Conservation (phyloP, 441 rosid species). For the Raphanus hybrid region DNA sequence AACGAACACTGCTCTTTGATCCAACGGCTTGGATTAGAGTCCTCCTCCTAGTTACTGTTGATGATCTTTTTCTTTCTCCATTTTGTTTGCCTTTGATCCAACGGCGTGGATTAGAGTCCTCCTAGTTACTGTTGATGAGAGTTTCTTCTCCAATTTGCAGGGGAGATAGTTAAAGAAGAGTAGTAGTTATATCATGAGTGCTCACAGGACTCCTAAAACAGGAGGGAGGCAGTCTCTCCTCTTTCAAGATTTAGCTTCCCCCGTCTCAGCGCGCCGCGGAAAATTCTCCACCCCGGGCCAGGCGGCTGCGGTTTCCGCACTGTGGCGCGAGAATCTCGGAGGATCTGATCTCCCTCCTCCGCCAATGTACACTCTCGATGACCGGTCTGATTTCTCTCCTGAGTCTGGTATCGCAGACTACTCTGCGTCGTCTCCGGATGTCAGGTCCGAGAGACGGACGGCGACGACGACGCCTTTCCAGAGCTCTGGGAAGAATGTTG, state of each 20-base stretch:
- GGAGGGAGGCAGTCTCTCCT: slow-evolving; percentile 85
- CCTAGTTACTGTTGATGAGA: not conserved
- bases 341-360: slow-evolving; percentile 95
- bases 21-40: not conserved
- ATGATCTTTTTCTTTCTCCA: not conserved
- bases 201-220: slow-evolving; percentile 74
- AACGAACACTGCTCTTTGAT: not conserved
- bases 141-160: slow-evolving; percentile 32
- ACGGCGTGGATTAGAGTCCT: not conserved
- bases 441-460: slow-evolving; percentile 62
- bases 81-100: not conserved
- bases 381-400: slow-evolving; percentile 85
- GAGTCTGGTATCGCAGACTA: slow-evolving; percentile 85
- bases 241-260: slow-evolving; percentile 88
- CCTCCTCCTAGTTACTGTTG: not conserved
- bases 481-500: slow-evolving; percentile 59
- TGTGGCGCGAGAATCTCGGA: slow-evolving; percentile 88
- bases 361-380: slow-evolving; percentile 86
- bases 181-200: slow-evolving; percentile 52
- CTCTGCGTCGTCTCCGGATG: slow-evolving; percentile 63
- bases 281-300: slow-evolving; percentile 81
- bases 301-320: slow-evolving; percentile 89
- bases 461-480: slow-evolving; percentile 41
- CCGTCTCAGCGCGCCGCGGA: slow-evolving; percentile 75
- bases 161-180: not conserved